Evolutionary conservation across 2,329 filamentous ascomycete species (phyloP).

Genomic region (Colletotrichum cuscutae): DNA sequence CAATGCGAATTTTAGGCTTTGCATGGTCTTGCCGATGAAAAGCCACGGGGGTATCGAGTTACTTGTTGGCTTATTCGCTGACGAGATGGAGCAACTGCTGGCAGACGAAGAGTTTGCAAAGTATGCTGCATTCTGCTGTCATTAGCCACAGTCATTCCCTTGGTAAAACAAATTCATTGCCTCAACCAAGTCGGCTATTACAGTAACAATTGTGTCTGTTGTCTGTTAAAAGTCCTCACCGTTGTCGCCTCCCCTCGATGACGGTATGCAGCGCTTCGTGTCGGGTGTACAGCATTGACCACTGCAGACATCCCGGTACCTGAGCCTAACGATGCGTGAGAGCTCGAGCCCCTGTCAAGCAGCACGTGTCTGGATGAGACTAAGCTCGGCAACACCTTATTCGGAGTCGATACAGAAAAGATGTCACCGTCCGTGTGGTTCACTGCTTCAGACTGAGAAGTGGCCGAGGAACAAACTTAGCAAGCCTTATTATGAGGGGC

Average conservation of each 20-base stretch:
- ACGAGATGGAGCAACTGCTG: constrained; percentile 42
- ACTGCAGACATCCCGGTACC: neutral
- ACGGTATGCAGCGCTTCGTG: neutral
- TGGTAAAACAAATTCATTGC: neutral
- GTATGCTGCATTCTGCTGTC: constrained; percentile 35
- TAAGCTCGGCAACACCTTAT: neutral
- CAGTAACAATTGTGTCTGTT: no score
- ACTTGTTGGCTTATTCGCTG: constrained; percentile 40
- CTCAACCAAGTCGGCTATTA: neutral
- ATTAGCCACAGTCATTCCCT: neutral
- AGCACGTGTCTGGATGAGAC: neutral
- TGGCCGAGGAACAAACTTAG: neutral
- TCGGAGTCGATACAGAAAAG: neutral
- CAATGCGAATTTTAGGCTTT: constrained; percentile 39
- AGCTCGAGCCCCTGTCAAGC: neutral
- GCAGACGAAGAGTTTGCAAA: constrained; percentile 41
- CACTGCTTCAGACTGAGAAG: neutral
- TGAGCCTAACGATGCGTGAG: neutral
- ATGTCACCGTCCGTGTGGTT: neutral
- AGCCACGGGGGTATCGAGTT: constrained; percentile 43
- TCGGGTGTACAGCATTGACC: neutral
- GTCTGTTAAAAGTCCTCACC: no score
- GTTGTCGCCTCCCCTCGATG: no score
- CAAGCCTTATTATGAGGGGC: neutral
- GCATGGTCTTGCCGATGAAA: constrained; percentile 43